These are phyloP conservation scores for Stagonosporopsis tanaceti DNA, from an alignment of 2,329 filamentous ascomycete species.

Conservation along the genomic window DNA sequence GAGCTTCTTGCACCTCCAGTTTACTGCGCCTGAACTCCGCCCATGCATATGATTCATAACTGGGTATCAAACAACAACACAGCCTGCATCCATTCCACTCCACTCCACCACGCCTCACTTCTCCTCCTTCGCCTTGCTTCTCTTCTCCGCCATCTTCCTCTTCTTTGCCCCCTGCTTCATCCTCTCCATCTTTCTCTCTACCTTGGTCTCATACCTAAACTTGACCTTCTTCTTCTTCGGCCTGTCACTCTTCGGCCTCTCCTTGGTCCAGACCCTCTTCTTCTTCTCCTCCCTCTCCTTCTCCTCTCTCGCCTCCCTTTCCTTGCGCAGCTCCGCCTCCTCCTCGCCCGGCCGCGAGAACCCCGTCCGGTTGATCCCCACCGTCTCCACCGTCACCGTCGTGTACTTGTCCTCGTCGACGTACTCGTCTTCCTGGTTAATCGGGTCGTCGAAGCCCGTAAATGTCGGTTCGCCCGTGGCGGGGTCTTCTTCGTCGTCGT, in stretches of 20 bases:
- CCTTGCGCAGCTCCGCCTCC: conserved; percentile 54
- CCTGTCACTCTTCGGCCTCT: conserved; percentile 56
- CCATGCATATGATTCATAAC: conserved; percentile 23
- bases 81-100: not conserved
- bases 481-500: conserved; percentile 51
- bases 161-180: conserved; percentile 73
- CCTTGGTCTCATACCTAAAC: conserved; percentile 91
- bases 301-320: conserved; percentile 31
- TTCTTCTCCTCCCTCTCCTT: conserved; percentile 46
- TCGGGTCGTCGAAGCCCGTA: conserved; percentile 55
- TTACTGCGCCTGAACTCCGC: conserved; percentile 15
- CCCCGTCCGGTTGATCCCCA: conserved; percentile 79
- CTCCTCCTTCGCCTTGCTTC: conserved; percentile 48
- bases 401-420: conserved; percentile 96
- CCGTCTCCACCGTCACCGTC: conserved; percentile 90
- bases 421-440: conserved; percentile 89
- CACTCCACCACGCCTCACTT: not conserved
- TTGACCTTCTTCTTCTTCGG: conserved; percentile 86
- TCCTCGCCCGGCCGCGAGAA: conserved; percentile 64
- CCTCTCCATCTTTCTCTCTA: conserved; percentile 72
- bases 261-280: conserved; percentile 61
- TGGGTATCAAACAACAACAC: conserved; percentile 15
- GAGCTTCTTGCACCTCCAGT: not conserved
- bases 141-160: conserved; percentile 70
- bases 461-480: conserved; percentile 44